Base-by-base conservation (phyloP, 352 stramenopile species). In the Globisporangium acanthophoron region DNA sequence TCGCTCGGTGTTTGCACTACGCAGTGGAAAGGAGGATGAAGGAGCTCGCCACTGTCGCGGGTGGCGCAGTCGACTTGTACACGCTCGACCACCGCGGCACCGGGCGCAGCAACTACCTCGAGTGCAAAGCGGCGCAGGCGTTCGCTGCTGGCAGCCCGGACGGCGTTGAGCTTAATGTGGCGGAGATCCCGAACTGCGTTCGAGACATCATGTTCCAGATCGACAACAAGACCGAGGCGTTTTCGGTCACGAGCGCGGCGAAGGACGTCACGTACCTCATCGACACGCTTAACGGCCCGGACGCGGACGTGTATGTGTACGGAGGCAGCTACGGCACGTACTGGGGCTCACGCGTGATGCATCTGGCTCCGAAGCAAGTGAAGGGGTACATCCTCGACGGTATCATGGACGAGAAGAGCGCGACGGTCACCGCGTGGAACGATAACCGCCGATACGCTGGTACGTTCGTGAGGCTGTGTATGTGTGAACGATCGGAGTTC, bases 221-320 rank as follows among this genome's bases (percentile, higher is more conserved):
- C 53, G 75, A 82, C 60, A 80, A 83, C 44, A 71, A 85, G 48
- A 78, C 75, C 4, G 64, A 65, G 0, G 78, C 78, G 5, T 88
- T 82, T 49, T 88, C 78, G 0, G 65, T 88, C 13, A 88, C 78
- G 18, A 58, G 53, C 41, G 53, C 53, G 8, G 53, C 53, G 12
- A 58, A 48, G 24, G 53, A 58, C 35, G 21, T 58, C 5, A 29
- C n/a, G 39, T 58, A 50, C 35, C 39, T 58, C 18, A 50, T 58
- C 12, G n/a, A 35, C 20, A 15, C 24, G 11, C 24, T 58, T 0
- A 49, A 58, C 33, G 4, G 15, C 7, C 43, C 21, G 9, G 40
- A 44, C 41, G 40, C 24, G 3, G 57, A 71, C 3, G 46, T 56
- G 11, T 68, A 58, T 24, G 37, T 71, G 12, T 71, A 71, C n/a